Base-by-base conservation (phyloP, 2,329 filamentous ascomycete species). In the Pestalotiopsis fici region DNA sequence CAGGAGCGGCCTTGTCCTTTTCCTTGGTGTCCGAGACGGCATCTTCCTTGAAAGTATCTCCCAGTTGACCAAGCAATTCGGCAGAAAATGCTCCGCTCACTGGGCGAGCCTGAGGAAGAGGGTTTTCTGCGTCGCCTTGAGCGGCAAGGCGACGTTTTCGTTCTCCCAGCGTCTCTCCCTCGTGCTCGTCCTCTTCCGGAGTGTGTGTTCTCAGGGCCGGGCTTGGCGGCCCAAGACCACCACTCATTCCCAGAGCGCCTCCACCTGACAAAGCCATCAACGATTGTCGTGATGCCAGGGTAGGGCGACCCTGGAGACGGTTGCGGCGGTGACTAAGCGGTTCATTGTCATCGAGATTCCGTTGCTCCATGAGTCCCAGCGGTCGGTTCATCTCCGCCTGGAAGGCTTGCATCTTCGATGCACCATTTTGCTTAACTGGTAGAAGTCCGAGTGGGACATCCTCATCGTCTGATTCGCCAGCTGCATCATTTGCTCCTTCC, bases 311-410 rank as follows among this genome's bases (percentile, higher is more conserved):
- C 56, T 91, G 87, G 6, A 98, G 84, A 66, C 95, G 87, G 54
- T 91, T 92, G 60, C 93, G 89, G 2, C 95, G 90, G 50, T 86
- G 86, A 73, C 92, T 94, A 23, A 98, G 83, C 0, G 96, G 95
- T 77, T 98, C 96, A 66, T 94, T 96, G 74, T 99, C 96, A 77
- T 99, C 96, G 71, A 96, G 82, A 68, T 97, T 91, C 59, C 93
- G 90, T 73, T 89, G 90, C 76, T 97, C 92, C 83, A 96, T 90
- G 66, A 96, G 79, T 4, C 93, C 93, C 4, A 94, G 78, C 0
- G 93, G 92, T 12, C 89, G 81, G 79, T 90, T 86, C 70, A 90
- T 74, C 80, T 88, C 86, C 67, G 84, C 83, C 68, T 85, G 78
- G 61, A 85, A 82, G 67, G 83, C 80, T 37, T 81, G 80, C 37